Evolutionary conservation across 805 yeast genomes (phyloP).

Genomic region (Zygoascus ofunaensis): DNA sequence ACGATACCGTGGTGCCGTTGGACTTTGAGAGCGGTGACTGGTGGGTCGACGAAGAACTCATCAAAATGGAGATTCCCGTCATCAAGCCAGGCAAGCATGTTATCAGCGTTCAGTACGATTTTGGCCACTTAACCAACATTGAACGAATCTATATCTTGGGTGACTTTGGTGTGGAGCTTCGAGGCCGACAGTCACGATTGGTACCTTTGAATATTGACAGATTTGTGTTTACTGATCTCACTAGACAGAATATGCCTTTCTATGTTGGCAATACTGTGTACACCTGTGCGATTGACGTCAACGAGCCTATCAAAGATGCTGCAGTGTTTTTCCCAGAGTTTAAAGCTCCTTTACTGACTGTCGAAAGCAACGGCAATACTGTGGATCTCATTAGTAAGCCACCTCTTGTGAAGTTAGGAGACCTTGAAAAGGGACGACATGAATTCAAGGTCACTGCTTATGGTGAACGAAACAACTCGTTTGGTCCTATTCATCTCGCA

Average conservation of each 20-base stretch:
- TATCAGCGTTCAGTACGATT: neutral
- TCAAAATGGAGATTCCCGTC: neutral
- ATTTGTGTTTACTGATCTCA: slow-evolving; percentile 4
- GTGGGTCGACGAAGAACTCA: neutral
- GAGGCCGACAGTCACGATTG: neutral
- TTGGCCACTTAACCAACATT: neutral
- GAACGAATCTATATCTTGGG: slow-evolving; percentile 7
- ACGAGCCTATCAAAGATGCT: neutral
- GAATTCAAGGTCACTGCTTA: neutral
- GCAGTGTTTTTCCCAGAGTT: neutral
- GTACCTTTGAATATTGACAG: neutral
- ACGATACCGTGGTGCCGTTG: neutral
- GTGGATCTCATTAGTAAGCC: slow-evolving; percentile 1
- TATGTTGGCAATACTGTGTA: slow-evolving; percentile 2
- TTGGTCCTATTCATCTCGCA: slow-evolving; percentile 2
- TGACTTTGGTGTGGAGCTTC: slow-evolving; percentile 3
- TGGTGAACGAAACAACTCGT: neutral
- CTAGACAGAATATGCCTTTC: slow-evolving; percentile 4
- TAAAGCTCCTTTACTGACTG: neutral
- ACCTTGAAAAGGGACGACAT: neutral
- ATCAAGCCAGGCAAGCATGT: neutral
- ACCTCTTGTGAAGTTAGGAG: neutral
- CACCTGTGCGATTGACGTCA: neutral
- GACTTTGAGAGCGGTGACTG: neutral
- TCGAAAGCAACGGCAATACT: neutral